These are phyloP conservation scores for Penicillium bialowiezense DNA, from an alignment of 495 filamentous ascomycete genomes.

Conservation along the genomic window DNA sequence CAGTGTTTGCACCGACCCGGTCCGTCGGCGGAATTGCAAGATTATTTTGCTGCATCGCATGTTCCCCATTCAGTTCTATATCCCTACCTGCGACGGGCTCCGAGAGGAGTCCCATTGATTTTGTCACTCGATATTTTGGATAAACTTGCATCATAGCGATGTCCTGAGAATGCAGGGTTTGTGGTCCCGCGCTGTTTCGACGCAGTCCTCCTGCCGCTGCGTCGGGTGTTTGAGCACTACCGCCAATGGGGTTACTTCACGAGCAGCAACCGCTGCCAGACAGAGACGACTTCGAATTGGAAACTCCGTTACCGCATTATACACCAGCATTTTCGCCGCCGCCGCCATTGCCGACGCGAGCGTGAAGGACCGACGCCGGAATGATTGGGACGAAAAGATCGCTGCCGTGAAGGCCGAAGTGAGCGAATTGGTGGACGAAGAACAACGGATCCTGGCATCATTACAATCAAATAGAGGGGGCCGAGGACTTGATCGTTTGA, in stretches of 20 bases:
- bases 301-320: constrained; percentile 67
- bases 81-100: constrained; percentile 16
- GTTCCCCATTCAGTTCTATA: constrained; percentile 10
- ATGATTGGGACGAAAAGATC: constrained; percentile 61
- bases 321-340: constrained; percentile 70
- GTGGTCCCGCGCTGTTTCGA: constrained; percentile 66
- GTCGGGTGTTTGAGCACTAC: constrained; percentile 57
- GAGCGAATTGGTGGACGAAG: constrained; percentile 41
- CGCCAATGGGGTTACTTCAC: constrained; percentile 47
- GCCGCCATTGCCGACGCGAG: constrained; percentile 64
- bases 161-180: constrained; percentile 62
- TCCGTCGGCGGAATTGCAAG: constrained; percentile 17
- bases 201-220: constrained; percentile 60
- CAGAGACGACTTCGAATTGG: constrained; percentile 51
- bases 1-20: constrained; percentile 34
- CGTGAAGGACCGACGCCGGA: constrained; percentile 57
- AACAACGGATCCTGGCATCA: constrained; percentile 33
- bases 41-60: constrained; percentile 15
- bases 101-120: constrained; percentile 17
- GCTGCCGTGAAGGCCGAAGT: constrained; percentile 47
- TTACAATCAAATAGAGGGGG: constrained; percentile 24
- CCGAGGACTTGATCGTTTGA: constrained; percentile 14
- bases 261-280: constrained; percentile 52
- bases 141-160: constrained; percentile 21
- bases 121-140: not conserved